A percentile compares a stretch with the other conserved stretches of the same genome.
Conservation (phyloP, 2,329 filamentous ascomycete species). For the Claviceps sp. region DNA sequence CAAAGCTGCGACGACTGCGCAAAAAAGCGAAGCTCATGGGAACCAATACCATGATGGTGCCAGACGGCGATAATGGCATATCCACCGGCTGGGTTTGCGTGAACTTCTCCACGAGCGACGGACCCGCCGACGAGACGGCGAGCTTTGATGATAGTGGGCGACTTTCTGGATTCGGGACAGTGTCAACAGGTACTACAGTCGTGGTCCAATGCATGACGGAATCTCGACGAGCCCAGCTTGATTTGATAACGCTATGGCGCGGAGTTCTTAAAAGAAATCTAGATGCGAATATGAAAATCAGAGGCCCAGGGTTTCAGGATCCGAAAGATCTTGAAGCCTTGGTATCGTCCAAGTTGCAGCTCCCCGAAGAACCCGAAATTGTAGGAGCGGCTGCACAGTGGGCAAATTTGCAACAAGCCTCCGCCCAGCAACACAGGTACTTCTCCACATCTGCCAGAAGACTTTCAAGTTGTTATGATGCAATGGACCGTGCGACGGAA, state of each 20-base stretch:
- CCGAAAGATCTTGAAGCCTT: slow-evolving; percentile 16
- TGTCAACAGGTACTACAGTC: slow-evolving; percentile 35
- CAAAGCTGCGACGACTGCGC: slow-evolving; percentile 67
- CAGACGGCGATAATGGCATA: slow-evolving; percentile 67
- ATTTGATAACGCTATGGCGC: slow-evolving; percentile 40
- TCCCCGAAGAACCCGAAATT: slow-evolving; percentile 11
- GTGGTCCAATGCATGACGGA: slow-evolving; percentile 47
- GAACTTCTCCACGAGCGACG: slow-evolving; percentile 62
- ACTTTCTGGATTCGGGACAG: slow-evolving; percentile 64
- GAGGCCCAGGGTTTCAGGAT: slow-evolving; percentile 13
- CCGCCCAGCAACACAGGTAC: slow-evolving; percentile 19
- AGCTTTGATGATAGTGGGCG: slow-evolving; percentile 35
- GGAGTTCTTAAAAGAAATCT: slow-evolving; percentile 25
- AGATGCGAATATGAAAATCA: slow-evolving; percentile 16
- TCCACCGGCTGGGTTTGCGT: slow-evolving; percentile 95
- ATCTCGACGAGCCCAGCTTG: slow-evolving; percentile 35
- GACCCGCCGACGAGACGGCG: slow-evolving; percentile 31
- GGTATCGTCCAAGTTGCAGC: slow-evolving; percentile 20
- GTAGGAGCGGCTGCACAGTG: slow-evolving; percentile 18
- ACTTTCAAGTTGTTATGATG: slow-evolving; percentile 5
- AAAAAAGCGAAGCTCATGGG: slow-evolving; percentile 73
- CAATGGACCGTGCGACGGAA: not conserved
- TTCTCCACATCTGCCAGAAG: slow-evolving; percentile 21
- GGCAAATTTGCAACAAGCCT: slow-evolving; percentile 21
- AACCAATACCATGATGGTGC: slow-evolving; percentile 50